Percentiles rank a stretch among this genome's conserved stretches.
phyloP scores from a whole-genome alignment of 805 yeast species.

The Wickerhamomyces queroliae region DNA sequence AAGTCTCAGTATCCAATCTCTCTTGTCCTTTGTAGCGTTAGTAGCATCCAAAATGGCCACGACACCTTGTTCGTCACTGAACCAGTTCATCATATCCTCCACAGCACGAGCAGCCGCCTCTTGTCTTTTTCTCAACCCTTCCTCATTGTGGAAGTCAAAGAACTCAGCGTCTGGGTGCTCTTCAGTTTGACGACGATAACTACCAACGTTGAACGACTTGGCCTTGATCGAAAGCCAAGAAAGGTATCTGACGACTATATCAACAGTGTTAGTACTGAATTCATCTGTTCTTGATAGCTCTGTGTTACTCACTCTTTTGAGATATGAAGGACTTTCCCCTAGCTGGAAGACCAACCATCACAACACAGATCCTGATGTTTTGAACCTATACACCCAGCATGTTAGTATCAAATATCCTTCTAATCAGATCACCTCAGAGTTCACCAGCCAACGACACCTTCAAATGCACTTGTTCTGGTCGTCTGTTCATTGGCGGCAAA shows the following conservation, averaged over 20 bases:
- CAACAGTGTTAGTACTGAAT: not conserved
- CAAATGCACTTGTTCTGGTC: not conserved
- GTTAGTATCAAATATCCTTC: not conserved
- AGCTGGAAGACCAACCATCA: slow-evolving; percentile 85
- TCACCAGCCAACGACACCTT: not conserved
- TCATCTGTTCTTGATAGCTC: no score
- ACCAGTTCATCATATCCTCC: slow-evolving; percentile 82
- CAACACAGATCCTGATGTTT: slow-evolving; percentile 75
- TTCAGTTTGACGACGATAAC: slow-evolving; percentile 63
- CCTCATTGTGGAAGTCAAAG: slow-evolving; percentile 61
- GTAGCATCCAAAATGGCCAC: slow-evolving; percentile 96
- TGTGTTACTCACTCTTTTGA: slow-evolving; percentile 61
- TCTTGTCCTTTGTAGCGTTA: slow-evolving; percentile 70
- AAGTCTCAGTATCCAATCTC: slow-evolving; percentile 56
- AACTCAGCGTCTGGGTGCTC: slow-evolving; percentile 71
- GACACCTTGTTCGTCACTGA: slow-evolving; percentile 68
- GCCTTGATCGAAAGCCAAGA: slow-evolving; percentile 89
- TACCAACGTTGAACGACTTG: slow-evolving; percentile 85
- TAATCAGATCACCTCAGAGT: no score
- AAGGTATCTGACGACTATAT: slow-evolving; percentile 71
- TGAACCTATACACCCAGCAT: slow-evolving; percentile 34
- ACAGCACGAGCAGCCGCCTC: slow-evolving; percentile 72
- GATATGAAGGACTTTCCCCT: slow-evolving; percentile 94
- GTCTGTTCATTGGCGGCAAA: not conserved
- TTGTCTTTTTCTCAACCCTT: slow-evolving; percentile 56